A percentile compares a stretch with the other conserved stretches of the same genome.
These are phyloP conservation scores for Didymosphaeria variabile DNA, from an alignment of 2,329 filamentous ascomycete species.

Conservation along the genomic window DNA sequence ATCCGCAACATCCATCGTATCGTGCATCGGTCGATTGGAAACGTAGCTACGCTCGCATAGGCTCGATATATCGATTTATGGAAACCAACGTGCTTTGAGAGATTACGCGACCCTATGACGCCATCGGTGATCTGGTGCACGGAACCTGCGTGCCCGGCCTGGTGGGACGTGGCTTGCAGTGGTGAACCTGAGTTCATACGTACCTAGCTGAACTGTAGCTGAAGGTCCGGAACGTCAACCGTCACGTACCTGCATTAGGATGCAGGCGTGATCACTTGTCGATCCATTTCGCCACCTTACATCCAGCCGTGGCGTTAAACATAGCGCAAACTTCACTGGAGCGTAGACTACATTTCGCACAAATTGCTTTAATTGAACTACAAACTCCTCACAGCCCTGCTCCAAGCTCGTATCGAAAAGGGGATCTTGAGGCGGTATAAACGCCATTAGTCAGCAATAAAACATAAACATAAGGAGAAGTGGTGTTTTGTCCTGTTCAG, in stretches of 20 bases:
- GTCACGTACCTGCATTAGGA: constrained; percentile 13
- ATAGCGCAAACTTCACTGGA: neutral
- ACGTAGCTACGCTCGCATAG: neutral
- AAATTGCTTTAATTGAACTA: constrained; percentile 23
- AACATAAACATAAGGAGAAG: constrained; percentile 6
- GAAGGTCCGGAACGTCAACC: neutral
- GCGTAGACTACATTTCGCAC: neutral
- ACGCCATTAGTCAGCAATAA: constrained; percentile 13
- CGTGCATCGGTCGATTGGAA: too few relatives aligned
- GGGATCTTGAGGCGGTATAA: constrained; percentile 9
- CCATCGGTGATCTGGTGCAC: neutral
- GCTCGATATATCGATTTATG: neutral
- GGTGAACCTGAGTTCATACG: neutral
- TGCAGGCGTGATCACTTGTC: neutral
- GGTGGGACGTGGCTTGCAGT: constrained; percentile 7
- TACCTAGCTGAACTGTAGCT: constrained; percentile 1
- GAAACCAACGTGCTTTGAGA: neutral
- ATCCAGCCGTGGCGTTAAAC: neutral
- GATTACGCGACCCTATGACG: neutral
- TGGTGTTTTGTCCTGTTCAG: constrained; percentile 6
- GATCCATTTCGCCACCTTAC: neutral
- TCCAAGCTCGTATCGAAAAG: constrained; percentile 17
- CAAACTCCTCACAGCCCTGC: constrained; percentile 15
- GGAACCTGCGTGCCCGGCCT: neutral
- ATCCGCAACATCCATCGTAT: too few relatives aligned